Evolutionary conservation across 148 eudicot species (phyloP).

Genomic region (Vaccinium myrtillus): DNA sequence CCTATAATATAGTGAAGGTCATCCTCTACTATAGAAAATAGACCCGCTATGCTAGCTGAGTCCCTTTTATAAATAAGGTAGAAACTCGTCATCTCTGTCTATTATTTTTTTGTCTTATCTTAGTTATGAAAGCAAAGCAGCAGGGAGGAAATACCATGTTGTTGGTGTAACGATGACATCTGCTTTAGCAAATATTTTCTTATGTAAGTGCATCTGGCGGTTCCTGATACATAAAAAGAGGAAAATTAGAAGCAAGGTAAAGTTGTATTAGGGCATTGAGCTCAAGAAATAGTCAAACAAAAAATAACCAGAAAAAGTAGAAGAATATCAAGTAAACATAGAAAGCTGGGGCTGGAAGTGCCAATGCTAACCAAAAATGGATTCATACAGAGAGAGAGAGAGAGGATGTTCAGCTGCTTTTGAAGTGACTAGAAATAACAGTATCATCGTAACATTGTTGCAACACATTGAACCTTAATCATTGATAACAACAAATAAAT

Average conservation of each 20-base stretch:
- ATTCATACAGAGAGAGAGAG: neutral
- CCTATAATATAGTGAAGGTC: no score
- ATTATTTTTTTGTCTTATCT: no score
- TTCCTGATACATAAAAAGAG: no score
- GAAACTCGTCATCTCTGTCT: no score
- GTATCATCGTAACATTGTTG: neutral
- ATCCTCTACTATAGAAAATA: no score
- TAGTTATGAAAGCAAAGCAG: no score
- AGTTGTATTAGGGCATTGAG: neutral
- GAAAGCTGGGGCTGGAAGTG: no score
- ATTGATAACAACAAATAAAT: neutral
- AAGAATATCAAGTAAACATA: neutral
- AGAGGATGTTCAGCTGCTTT: neutral
- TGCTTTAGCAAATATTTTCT: no score
- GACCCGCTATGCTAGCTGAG: no score
- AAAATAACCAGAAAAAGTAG: neutral
- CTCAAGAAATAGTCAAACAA: neutral
- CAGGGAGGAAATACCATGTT: no score
- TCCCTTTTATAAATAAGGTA: no score
- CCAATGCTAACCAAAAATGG: neutral
- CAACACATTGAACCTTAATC: neutral
- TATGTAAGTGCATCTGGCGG: conserved; percentile 74
- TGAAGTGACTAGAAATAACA: neutral
- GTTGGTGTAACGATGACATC: no score
- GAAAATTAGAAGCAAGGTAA: neutral